Evolutionary conservation across 345 rosid genomes (phyloP), one percentile per base, ranked within the genome.

Genomic region (Euphorbia peplus): DNA sequence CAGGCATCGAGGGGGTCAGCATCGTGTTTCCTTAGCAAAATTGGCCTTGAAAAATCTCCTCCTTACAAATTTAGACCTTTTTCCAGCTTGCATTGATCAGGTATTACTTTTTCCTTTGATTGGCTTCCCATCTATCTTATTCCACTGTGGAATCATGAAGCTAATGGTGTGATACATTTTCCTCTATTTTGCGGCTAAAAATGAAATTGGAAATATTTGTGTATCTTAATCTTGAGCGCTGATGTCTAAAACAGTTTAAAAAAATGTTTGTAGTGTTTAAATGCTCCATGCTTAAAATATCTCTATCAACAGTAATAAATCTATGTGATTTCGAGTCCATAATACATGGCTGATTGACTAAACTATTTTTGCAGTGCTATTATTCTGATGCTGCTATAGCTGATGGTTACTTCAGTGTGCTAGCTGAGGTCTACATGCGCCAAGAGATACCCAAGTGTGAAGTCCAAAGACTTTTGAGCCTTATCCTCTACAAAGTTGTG

Each of bases 401-500:
- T 8, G 98, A 93, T 65, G 98, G 97, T 69, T 93, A 93, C 89
- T 93, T 93, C 84, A 93, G 95, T 75, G 97, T 89, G 73, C 75
- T 93, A 74, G 98, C 97, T 59, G 98, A 93, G 89, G 99, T 95
- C 67, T 91, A 95, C 84, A 95, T 95, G 99, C 92, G 98, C 73
- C 90, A 88, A 81, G 99, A 95, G 75, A 88, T 91, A 76, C 99
- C 98, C 65, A 90, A 86, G 78, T 95, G 99, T 80, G 97, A 95
- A 77, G 87, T 90, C 63, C 99, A 95, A 80, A 85, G 98, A 76
- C 95, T 95, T 52, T 73, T 95, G 80, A 95, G 99, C 76, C 86
- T 95, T 74, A 95, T 95, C 74, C 93, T 91, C 56, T 95, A 95
- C 85, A 95, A 95, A 78, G 99, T 95, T 72, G 98, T 95, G 47